Evolutionary conservation across 129 eudicot genomes (phyloP).

Genomic region (Pittosporum tobira): DNA sequence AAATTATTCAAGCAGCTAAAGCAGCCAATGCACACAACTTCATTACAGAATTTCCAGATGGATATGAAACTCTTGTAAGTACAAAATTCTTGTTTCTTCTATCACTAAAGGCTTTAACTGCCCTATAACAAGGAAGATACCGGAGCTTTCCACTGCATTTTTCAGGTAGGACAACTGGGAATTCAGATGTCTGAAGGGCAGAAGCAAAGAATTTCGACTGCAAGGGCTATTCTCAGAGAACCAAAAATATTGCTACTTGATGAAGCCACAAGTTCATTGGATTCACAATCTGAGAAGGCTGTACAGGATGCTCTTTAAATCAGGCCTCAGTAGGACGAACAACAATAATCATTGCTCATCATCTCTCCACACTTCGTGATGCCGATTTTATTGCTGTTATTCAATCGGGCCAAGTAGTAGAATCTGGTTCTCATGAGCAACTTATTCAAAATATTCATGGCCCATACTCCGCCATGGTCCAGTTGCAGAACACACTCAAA

Average conservation of each 20-base stretch:
- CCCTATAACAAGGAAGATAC: not conserved
- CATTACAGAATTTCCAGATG: slow-evolving; percentile 26
- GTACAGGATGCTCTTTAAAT: slow-evolving; percentile 31
- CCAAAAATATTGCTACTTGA: slow-evolving; percentile 36
- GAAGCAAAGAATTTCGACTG: slow-evolving; percentile 38
- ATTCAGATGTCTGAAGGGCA: slow-evolving; percentile 45
- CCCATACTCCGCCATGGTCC: slow-evolving; percentile 23
- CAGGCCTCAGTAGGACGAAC: slow-evolving; percentile 35
- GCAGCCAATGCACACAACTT: slow-evolving; percentile 35
- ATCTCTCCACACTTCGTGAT: slow-evolving; percentile 28
- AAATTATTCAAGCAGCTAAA: slow-evolving; percentile 31
- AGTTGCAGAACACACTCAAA: slow-evolving; percentile 17
- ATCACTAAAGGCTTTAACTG: not conserved
- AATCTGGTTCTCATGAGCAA: slow-evolving; percentile 31
- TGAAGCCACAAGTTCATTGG: slow-evolving; percentile 42
- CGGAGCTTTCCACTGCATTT: slow-evolving; percentile 3
- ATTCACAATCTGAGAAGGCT: slow-evolving; percentile 29
- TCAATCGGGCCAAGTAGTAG: slow-evolving; percentile 27
- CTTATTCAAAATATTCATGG: slow-evolving; percentile 16
- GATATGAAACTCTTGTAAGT: slow-evolving; percentile 31
- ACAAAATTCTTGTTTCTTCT: not conserved
- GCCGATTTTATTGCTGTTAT: slow-evolving; percentile 28
- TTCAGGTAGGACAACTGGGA: slow-evolving; percentile 40
- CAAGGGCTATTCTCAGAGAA: slow-evolving; percentile 27
- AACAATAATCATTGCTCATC: slow-evolving; percentile 33